phyloP scores from a whole-genome alignment of 2,329 filamentous ascomycete genomes.

The Trichoderma brevicompactum region DNA sequence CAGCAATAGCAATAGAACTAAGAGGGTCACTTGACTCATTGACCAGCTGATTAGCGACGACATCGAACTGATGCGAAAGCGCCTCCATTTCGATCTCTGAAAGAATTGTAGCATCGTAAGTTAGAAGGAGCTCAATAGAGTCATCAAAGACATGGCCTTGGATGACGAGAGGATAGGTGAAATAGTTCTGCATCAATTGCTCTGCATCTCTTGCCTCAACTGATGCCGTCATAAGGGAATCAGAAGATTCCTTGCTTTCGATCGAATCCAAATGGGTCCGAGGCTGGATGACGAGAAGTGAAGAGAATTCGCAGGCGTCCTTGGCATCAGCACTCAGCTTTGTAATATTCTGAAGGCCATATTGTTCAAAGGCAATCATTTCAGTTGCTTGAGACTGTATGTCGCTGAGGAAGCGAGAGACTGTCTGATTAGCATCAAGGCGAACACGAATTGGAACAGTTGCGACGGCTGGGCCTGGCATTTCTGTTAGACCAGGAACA shows the following conservation, averaged over 20 bases:
- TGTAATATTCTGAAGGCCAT: conserved; percentile 31
- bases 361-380: conserved; percentile 35
- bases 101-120: conserved; percentile 10
- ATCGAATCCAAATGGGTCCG: neutral
- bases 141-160: conserved; percentile 22
- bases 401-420: conserved; percentile 18
- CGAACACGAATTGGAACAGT: conserved; percentile 32
- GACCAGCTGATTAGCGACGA: conserved; percentile 11
- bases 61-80: conserved; percentile 25
- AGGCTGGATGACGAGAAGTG: conserved; percentile 24
- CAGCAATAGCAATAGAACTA: conserved; percentile 3
- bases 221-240: neutral
- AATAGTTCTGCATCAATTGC: conserved; percentile 23
- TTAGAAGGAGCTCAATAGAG: conserved; percentile 15
- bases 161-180: conserved; percentile 25
- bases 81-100: conserved; percentile 21
- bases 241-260: conserved; percentile 7
- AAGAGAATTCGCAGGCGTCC: conserved; percentile 24
- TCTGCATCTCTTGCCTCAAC: conserved; percentile 4
- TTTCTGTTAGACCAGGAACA: conserved; percentile 28
- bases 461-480: conserved; percentile 30
- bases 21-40: conserved; percentile 2
- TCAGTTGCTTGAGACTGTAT: conserved; percentile 32
- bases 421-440: conserved; percentile 23
- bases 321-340: conserved; percentile 12